Percentiles rank a stretch among this genome's conserved stretches.
phyloP scores from a whole-genome alignment of 345 rosid genomes.

The Populus alba region DNA sequence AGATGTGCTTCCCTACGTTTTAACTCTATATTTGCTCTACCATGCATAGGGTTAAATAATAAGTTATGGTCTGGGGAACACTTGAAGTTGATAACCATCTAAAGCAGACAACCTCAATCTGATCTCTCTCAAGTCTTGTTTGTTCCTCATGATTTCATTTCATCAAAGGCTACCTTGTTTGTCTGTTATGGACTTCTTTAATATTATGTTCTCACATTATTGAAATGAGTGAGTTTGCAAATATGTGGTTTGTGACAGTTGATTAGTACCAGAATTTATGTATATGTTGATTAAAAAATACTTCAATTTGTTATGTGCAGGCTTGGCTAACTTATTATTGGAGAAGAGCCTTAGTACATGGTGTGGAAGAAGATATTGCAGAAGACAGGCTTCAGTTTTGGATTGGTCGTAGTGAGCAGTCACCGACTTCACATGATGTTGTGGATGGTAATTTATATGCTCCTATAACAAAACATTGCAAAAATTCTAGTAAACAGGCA shows the following conservation, averaged over 20 bases:
- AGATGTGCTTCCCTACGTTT: neutral
- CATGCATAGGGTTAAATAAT: neutral
- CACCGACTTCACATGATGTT: slow-evolving; percentile 66
- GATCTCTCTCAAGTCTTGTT: neutral
- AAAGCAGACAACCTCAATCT: neutral
- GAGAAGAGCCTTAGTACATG: slow-evolving; percentile 73
- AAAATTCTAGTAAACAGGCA: neutral
- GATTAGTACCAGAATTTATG: neutral
- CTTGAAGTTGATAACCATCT: neutral
- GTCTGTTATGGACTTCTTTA: neutral
- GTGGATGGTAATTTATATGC: slow-evolving; percentile 60
- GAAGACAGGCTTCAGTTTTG: slow-evolving; percentile 69
- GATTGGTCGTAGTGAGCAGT: slow-evolving; percentile 59
- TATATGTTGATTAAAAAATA: neutral
- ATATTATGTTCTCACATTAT: neutral
- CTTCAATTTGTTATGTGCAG: slow-evolving; percentile 28
- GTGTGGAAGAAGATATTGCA: slow-evolving; percentile 70
- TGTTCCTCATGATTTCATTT: neutral
- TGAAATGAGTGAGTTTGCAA: neutral
- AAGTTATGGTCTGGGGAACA: neutral
- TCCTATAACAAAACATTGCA: neutral
- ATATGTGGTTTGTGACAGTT: neutral
- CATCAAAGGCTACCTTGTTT: neutral
- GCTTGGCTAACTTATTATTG: slow-evolving; percentile 85
- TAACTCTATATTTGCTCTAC: neutral